These are phyloP conservation scores for Kokia cookei DNA, from an alignment of 441 rosid species.

Conservation along the genomic window DNA sequence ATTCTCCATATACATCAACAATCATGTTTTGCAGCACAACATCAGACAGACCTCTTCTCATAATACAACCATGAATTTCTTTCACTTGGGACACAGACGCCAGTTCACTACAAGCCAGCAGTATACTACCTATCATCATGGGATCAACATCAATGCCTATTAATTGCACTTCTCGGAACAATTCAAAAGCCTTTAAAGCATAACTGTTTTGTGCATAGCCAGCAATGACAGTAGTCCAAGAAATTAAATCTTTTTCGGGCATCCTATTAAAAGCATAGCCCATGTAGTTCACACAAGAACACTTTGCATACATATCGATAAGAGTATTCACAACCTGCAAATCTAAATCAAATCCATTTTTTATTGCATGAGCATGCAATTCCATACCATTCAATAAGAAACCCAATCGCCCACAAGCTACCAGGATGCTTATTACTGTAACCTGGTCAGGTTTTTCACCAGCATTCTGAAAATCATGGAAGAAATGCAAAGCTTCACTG, in stretches of 20 bases:
- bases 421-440: conserved; percentile 40
- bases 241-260: conserved; percentile 55
- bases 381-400: conserved; percentile 69
- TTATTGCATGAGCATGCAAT: conserved; percentile 70
- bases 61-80: conserved; percentile 60
- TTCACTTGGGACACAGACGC: conserved; percentile 36
- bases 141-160: conserved; percentile 41
- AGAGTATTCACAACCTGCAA: conserved; percentile 65
- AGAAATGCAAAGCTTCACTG: conserved; percentile 44
- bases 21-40: conserved; percentile 50
- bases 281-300: conserved; percentile 46
- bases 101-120: conserved; percentile 51
- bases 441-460: conserved; percentile 56
- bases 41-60: conserved; percentile 57
- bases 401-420: conserved; percentile 60
- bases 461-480: conserved; percentile 38
- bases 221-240: conserved; percentile 77
- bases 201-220: conserved; percentile 66
- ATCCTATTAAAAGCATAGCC: conserved; percentile 47
- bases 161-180: conserved; percentile 43
- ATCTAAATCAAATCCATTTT: conserved; percentile 47
- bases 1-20: conserved; percentile 63
- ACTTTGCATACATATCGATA: conserved; percentile 77
- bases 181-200: conserved; percentile 37
- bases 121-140: conserved; percentile 74